These are phyloP conservation scores for Penicillium manginii DNA, from an alignment of 495 filamentous ascomycete species.

Conservation along the genomic window DNA sequence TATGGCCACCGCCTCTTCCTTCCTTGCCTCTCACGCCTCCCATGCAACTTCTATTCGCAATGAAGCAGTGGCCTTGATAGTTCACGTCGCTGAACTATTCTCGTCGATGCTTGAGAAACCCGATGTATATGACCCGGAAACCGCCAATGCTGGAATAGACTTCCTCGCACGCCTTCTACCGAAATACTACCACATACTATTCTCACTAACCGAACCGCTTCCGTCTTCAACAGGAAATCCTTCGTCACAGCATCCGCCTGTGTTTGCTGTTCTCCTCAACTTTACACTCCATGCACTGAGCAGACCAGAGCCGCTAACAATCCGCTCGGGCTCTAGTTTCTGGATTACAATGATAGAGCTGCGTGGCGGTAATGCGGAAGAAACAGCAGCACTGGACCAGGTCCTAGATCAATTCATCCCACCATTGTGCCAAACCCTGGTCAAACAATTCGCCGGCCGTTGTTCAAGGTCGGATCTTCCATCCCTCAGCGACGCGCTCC, in stretches of 20 bases:
- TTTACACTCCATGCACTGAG: conserved; percentile 75
- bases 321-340: conserved; percentile 76
- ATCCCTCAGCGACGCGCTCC: conserved; percentile 73
- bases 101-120: conserved; percentile 61
- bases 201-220: conserved; percentile 35
- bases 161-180: conserved; percentile 69
- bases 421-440: conserved; percentile 58
- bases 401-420: conserved; percentile 64
- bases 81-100: conserved; percentile 68
- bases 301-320: conserved; percentile 76
- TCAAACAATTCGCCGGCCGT: conserved; percentile 72
- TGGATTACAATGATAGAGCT: conserved; percentile 66
- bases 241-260: conserved; percentile 23
- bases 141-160: conserved; percentile 75
- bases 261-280: conserved; percentile 71
- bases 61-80: conserved; percentile 59
- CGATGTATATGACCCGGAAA: conserved; percentile 68
- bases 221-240: conserved; percentile 8
- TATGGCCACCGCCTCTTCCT: conserved; percentile 76
- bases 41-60: conserved; percentile 55
- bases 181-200: conserved; percentile 56
- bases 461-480: conserved; percentile 80
- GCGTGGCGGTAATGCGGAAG: conserved; percentile 39
- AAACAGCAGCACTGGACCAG: conserved; percentile 52
- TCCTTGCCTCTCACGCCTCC: conserved; percentile 63